Base-by-base conservation (phyloP, 202 grass and related monocot species). In the Zoysia matrella region DNA sequence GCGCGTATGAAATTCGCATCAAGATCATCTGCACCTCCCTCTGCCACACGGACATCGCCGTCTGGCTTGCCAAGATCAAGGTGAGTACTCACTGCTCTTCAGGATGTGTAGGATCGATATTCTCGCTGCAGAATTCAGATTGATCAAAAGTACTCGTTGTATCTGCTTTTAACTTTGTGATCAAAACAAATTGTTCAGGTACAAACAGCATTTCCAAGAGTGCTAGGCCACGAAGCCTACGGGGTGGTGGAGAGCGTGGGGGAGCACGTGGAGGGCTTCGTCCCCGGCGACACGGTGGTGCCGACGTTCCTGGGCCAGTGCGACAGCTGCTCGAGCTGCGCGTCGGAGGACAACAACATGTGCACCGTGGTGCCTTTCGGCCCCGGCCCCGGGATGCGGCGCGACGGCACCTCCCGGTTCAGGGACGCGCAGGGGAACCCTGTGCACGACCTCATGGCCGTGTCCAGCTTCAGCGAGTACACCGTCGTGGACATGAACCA, bases 171-270 rank as follows among this genome's bases (percentile, higher is more conserved):
- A 22, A 22, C 22, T 22, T 22, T 22, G 22, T 22, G 22, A 22
- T 22, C 22, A 22, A 22, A 0, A 22, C 22, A 22, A 22, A 22
- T 22, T 22, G 22, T 22, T 22, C 1, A 85, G 69, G 41, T 65
- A 11, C 65, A 65, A 0, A 43, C 87, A 0, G 43, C 16, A 0
- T 81, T 91, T 42, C 89, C 82, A 50, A 84, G 85, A 78, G 90
- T 98, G 57, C 41, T 93, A 11, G 95, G 92, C 8, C 92, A 98
- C 51, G 92, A 95, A 63, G 89, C 92, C 2, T 91, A 90, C 77
- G 95, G 94, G 65, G 83, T 75, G 51, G 90, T 97, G 81, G 94
- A 97, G 89, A 90, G 91, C 80, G 11, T 97, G 89, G 67, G 22
- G 22, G 22, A 22, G 22, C 22, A 22, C 22, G 22, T 22, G 22